These are phyloP conservation scores for Tricholomella constricta DNA, from an alignment of 768 basidiomycete genomes.

Conservation along the genomic window DNA sequence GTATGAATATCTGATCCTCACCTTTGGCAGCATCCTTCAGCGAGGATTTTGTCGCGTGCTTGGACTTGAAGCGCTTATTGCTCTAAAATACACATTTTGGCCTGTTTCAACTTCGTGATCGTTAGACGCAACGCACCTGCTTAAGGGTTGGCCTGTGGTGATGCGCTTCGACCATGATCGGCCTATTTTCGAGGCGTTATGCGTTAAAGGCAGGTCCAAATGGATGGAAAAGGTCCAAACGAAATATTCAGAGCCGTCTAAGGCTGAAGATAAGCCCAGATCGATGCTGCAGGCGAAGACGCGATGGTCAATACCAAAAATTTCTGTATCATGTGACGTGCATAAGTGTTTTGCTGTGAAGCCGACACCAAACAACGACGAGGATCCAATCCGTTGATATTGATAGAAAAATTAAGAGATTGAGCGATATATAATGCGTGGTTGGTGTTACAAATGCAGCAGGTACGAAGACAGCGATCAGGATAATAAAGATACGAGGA, in stretches of 20 bases:
- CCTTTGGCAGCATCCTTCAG: constrained; percentile 88
- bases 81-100: constrained; percentile 43
- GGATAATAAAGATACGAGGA: constrained; percentile 12
- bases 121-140: constrained; percentile 51
- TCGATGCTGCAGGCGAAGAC: constrained; percentile 5
- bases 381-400: not conserved
- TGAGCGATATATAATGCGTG: constrained; percentile 15
- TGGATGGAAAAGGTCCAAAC: not conserved
- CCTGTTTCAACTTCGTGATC: not conserved
- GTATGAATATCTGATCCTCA: constrained; percentile 21
- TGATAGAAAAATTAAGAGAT: not conserved
- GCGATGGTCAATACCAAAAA: constrained; percentile 8
- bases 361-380: not conserved
- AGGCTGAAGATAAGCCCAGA: not conserved
- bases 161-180: constrained; percentile 43
- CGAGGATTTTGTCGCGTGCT: constrained; percentile 83
- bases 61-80: constrained; percentile 94
- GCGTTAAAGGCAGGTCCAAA: not conserved
- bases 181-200: not conserved
- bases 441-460: constrained; percentile 20
- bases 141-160: constrained; percentile 88
- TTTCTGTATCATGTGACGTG: constrained; percentile 15
- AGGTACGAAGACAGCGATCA: constrained; percentile 9
- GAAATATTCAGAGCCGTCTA: not conserved
- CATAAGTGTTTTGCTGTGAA: not conserved